phyloP scores from a whole-genome alignment of 2,329 filamentous ascomycete species.

The Chaetothyriales sp. region DNA sequence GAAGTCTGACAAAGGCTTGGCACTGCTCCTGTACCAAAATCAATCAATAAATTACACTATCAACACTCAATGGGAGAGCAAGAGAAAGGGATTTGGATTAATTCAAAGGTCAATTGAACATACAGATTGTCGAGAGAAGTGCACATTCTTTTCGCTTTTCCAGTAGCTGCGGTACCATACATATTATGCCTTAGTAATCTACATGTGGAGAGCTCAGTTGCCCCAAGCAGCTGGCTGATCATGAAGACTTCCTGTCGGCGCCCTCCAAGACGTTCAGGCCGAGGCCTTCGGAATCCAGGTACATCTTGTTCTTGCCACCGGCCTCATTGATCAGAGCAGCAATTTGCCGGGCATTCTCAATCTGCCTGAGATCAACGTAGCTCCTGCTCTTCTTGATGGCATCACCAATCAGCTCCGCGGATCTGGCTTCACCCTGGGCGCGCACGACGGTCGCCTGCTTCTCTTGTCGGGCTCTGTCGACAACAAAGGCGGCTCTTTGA shows the following conservation, averaged over 20 bases:
- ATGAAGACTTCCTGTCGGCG: constrained; percentile 12
- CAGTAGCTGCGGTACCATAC: neutral
- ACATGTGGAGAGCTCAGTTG: neutral
- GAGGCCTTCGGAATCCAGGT: constrained; percentile 79
- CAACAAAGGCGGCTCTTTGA: constrained; percentile 89
- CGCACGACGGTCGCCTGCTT: constrained; percentile 98
- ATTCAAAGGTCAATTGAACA: neutral
- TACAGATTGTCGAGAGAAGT: neutral
- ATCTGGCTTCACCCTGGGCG: constrained; percentile 96
- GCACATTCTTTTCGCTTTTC: neutral
- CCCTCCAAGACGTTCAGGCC: constrained; percentile 62
- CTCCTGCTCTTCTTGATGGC: constrained; percentile 99
- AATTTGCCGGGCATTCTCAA: constrained; percentile 86
- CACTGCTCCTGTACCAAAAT: too few species aligned
- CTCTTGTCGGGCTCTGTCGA: constrained; percentile 97
- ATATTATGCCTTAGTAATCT: neutral
- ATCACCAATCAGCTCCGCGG: constrained; percentile 92
- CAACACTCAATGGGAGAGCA: too few species aligned
- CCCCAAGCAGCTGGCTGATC: neutral
- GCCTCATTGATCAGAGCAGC: constrained; percentile 75
- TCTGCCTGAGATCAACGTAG: constrained; percentile 93
- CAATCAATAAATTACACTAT: too few species aligned
- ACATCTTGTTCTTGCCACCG: constrained; percentile 79
- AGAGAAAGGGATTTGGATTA: neutral
- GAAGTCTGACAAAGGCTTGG: too few species aligned